These are phyloP conservation scores for Obelidium mucronatum DNA, from an alignment of 192 early-diverging fungal genomes.

Conservation along the genomic window DNA sequence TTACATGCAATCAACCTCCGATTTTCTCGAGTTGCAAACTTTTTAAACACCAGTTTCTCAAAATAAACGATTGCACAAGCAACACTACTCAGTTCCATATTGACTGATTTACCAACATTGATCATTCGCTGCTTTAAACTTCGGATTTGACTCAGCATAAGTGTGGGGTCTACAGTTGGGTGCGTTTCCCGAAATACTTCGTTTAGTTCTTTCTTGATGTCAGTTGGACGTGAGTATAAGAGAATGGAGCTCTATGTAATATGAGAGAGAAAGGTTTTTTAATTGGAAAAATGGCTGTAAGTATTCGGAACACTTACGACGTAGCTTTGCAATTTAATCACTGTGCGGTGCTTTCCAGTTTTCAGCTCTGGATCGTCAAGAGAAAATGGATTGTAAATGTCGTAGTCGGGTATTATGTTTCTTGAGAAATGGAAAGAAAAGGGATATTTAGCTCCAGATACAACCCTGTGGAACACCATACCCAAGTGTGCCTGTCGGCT, in stretches of 20 bases:
- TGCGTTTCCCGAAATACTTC: constrained; percentile 84
- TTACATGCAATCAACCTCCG: constrained; percentile 71
- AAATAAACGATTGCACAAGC: constrained; percentile 93
- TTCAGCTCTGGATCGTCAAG: constrained; percentile 89
- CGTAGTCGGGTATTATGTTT: constrained; percentile 38
- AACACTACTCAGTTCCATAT: constrained; percentile 88
- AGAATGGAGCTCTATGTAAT: constrained; percentile 76
- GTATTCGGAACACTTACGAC: constrained; percentile 67
- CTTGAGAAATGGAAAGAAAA: constrained; percentile 25
- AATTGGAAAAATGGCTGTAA: neutral
- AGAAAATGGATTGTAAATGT: constrained; percentile 78
- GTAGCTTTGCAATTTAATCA: constrained; percentile 81
- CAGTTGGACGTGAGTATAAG: constrained; percentile 78
- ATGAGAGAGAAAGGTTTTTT: neutral
- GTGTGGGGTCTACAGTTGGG: constrained; percentile 76
- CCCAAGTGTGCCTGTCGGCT: constrained; percentile 26
- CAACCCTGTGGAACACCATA: too few relatives aligned
- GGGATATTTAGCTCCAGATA: neutral
- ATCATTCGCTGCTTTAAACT: constrained; percentile 76
- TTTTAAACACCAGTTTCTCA: constrained; percentile 88
- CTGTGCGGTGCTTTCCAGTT: constrained; percentile 78
- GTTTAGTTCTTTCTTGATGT: constrained; percentile 88
- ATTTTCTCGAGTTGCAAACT: constrained; percentile 74
- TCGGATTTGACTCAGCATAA: constrained; percentile 91
- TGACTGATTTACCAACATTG: constrained; percentile 61